Evolutionary conservation across 257 asterid genomes (phyloP).

Genomic region (Datura wrightii): DNA sequence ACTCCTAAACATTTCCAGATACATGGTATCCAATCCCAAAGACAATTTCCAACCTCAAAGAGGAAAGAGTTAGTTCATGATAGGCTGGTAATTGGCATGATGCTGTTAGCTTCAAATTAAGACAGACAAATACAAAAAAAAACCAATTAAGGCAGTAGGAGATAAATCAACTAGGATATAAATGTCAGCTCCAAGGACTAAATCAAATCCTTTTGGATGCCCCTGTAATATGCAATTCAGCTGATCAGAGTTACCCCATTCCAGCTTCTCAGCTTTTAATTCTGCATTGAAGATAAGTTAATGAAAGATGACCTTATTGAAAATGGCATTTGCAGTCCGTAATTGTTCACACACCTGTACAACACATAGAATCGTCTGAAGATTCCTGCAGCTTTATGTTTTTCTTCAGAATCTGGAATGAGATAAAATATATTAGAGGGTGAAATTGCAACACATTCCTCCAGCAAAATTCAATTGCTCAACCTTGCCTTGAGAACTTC

Average conservation of each 20-base stretch:
- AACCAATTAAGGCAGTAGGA: neutral
- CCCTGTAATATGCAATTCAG: conserved; percentile 57
- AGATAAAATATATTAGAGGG: conserved; percentile 35
- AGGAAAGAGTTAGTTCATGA: neutral
- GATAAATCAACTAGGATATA: conserved; percentile 65
- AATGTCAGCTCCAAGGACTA: conserved; percentile 96
- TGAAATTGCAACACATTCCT: conserved; percentile 30
- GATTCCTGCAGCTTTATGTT: conserved; percentile 69
- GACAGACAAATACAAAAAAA: neutral
- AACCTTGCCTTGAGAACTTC: conserved; percentile 95
- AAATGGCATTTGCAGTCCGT: conserved; percentile 9
- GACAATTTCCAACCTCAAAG: conserved; percentile 22
- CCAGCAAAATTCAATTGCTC: conserved; percentile 38
- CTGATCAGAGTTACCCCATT: conserved; percentile 89
- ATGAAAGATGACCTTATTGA: conserved; percentile 30
- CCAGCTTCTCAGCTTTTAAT: conserved; percentile 72
- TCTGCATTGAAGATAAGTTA: conserved; percentile 45
- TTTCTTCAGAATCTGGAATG: conserved; percentile 69
- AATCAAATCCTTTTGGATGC: conserved; percentile 79
- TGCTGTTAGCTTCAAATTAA: conserved; percentile 15
- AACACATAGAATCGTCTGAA: conserved; percentile 42
- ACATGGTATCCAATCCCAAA: neutral
- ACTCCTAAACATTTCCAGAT: neutral
- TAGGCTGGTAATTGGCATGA: neutral
- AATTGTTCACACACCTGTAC: conserved; percentile 56